Evolutionary conservation across 2,329 filamentous ascomycete species (phyloP), one percentile per base, ranked within the genome.

Genomic region (Scleromitrula shiraiana): DNA sequence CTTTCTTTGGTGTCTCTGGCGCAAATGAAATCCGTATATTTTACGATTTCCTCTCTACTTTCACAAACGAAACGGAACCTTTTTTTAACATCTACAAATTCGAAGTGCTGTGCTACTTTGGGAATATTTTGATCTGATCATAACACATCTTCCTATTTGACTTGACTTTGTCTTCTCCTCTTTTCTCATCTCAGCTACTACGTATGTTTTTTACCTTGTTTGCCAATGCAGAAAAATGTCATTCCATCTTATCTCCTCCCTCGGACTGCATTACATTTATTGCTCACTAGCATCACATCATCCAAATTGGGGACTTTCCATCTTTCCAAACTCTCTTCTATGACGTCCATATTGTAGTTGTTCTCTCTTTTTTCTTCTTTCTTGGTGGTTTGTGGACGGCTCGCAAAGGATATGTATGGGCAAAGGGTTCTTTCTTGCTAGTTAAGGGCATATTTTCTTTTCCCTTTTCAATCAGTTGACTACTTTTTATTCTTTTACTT

Each of bases 1-100:
- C n/a, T 24, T n/a, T 22, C 36, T 43, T 43, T 30, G 46, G 46
- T 49, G 46, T 49, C 39, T 43, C 26, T 37, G 46, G 46, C 46
- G 46, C 30, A n/a, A 49, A 43, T 17, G 22, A 47, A 47, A 27
- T 33, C n/a, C 40, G 22, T 20, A 27, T 19, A 32, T 24, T 33
- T 41, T 20, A 20, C 36, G 8, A 47, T 47, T 41, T 33, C 19
- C 17, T 37, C 19, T 19, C 19, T 37, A 12, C 19, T 10, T 37
- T 10, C 15, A 7, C 17, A 20, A 37, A 19, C 17, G 10, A 19
- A n/a, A 6, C 12, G 7, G 7, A 7, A 7, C 26, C 12, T 12
- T 29, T 29, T 35, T 19, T n/a, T 35, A 19, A 35, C n/a, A n/a
- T n/a, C n/a, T n/a, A n/a, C 32, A 35, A n/a, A n/a, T 35, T 35